Evolutionary conservation across 2,329 filamentous ascomycete genomes (phyloP), one percentile per base, ranked within the genome.

Genomic region (Pseudogymnoascus sp.): DNA sequence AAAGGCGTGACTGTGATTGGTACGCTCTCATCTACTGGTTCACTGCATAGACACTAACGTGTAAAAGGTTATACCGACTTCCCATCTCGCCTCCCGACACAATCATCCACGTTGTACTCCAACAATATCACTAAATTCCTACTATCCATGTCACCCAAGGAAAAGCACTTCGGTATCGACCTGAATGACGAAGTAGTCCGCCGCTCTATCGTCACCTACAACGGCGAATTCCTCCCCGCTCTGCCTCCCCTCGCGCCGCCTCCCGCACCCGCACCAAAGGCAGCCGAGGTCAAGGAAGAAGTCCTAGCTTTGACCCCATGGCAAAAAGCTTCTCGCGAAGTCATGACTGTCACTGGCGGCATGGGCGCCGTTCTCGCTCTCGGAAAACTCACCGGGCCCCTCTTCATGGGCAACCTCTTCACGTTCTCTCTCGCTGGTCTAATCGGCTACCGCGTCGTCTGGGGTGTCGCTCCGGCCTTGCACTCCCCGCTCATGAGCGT

Each of bases 111-210:
- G 0, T 78, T 96, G 19, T 96, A 96, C 75, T 95, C 90, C 1
- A 96, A 96, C 81, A 96, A 96, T 72, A 93, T 96, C 70, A 92
- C 88, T 68, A 96, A 96, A 72, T 89, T 93, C 64, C 78, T 96
- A 29, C 80, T 96, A 8, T 95, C 91, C 0, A 91, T 96, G 81
- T 76, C 86, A 1, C 90, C 91, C 1, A 83, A 88, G 64, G 86
- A 91, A 2, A 91, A 90, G 67, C 82, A 87, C 38, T 96, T 91
- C 67, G 90, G 90, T 6, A 81, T 96, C 53, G 90, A 96, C 69
- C 79, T 96, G 3, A 82, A 84, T 0, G 92, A 96, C 68, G 91
- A 96, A 74, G 92, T 96, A 24, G 89, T 95, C 6, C 86, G 92
- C 35, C 90, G 91, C 19, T 84, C 91, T 0, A 93, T 96, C 62